phyloP scores from a whole-genome alignment of 2,329 filamentous ascomycete species.

The Cercospora zeina region DNA sequence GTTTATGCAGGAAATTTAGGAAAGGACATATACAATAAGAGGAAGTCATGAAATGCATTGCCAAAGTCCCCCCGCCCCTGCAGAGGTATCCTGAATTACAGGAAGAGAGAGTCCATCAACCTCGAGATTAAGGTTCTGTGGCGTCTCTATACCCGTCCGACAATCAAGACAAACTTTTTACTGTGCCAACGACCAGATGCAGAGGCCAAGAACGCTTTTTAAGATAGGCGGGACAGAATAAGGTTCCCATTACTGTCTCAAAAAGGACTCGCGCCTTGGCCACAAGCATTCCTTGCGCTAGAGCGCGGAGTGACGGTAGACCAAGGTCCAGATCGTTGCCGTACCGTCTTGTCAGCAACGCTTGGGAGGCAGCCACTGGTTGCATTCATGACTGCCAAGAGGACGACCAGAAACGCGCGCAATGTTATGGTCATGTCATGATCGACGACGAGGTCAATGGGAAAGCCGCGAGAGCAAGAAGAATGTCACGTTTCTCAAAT shows the following conservation, averaged over 20 bases:
- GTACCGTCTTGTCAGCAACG: conserved; percentile 13
- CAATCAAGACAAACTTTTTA: too few relatives aligned
- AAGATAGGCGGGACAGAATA: not conserved
- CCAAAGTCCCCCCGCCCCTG: too few relatives aligned
- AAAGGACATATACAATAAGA: too few relatives aligned
- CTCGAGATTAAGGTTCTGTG: too few relatives aligned
- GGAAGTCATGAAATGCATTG: too few relatives aligned
- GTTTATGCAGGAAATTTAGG: too few relatives aligned
- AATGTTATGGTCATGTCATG: not conserved
- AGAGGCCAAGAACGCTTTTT: conserved; percentile 7
- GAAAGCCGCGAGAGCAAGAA: not conserved
- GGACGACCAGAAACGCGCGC: not conserved
- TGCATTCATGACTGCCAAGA: not conserved
- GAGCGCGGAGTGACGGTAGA: conserved; percentile 7
- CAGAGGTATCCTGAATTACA: too few relatives aligned
- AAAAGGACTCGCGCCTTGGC: conserved; percentile 9
- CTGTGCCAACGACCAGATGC: not conserved
- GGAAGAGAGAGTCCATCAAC: too few relatives aligned
- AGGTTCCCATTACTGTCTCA: not conserved
- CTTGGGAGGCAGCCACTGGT: not conserved
- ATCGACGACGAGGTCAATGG: not conserved
- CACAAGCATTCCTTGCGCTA: not conserved
- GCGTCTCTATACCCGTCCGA: too few relatives aligned
- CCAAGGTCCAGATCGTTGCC: conserved; percentile 8
- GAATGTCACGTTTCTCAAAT: not conserved